Conservation (phyloP, 208 protist genomes). For the Strigomonas galati region DNA sequence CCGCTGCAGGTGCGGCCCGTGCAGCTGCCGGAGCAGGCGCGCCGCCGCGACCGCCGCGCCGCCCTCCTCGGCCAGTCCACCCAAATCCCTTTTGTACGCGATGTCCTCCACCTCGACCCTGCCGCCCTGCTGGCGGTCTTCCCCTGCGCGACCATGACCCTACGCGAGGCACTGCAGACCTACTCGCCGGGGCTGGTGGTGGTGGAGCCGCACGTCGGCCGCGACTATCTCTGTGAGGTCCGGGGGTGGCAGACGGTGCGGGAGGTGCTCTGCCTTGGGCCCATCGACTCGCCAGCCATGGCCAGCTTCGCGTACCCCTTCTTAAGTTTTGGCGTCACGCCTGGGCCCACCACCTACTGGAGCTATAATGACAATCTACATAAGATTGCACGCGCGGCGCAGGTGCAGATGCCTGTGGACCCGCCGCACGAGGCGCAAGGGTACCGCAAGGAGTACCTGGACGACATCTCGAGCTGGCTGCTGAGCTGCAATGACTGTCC, state of each 20-base stretch:
- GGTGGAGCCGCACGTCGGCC: constrained; percentile 71
- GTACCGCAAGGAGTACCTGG: constrained; percentile 48
- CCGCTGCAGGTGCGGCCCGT: constrained; percentile 28
- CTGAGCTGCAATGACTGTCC: constrained; percentile 57
- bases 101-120: constrained; percentile 27
- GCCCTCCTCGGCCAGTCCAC: not conserved
- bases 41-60: constrained; percentile 24
- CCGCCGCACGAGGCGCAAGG: constrained; percentile 62
- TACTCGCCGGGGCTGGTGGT: constrained; percentile 56
- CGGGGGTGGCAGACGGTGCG: constrained; percentile 69
- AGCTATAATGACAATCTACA: constrained; percentile 71
- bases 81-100: not conserved
- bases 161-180: constrained; percentile 57
- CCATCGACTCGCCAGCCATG: constrained; percentile 73
- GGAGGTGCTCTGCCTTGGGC: constrained; percentile 59
- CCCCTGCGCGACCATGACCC: constrained; percentile 47
- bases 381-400: constrained; percentile 30
- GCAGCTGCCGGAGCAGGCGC: constrained; percentile 39
- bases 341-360: constrained; percentile 70
- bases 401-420: constrained; percentile 65
- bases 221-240: constrained; percentile 64
- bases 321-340: constrained; percentile 63
- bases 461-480: constrained; percentile 58
- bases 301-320: constrained; percentile 65
- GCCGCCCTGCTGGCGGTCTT: constrained; percentile 31